A percentile compares a stretch with the other conserved stretches of the same genome.
Evolutionary conservation across 352 stramenopile genomes (phyloP).

Genomic region (Blastocystis sp.): DNA sequence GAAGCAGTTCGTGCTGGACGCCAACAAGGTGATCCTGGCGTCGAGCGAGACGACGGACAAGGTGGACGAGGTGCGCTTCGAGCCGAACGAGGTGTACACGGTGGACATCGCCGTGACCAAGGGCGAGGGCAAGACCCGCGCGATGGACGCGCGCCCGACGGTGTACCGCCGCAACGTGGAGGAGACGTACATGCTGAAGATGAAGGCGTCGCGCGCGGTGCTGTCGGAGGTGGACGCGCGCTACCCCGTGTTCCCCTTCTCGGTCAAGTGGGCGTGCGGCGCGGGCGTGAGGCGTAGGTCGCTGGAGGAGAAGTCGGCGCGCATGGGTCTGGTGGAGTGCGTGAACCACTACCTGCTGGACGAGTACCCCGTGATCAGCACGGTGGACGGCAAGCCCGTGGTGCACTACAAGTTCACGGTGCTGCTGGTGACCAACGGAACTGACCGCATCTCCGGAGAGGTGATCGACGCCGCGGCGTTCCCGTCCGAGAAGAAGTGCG

Average conservation of each 20-base stretch:
- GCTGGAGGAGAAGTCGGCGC: constrained; percentile 79
- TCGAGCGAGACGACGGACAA: constrained; percentile 84
- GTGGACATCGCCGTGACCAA: constrained; percentile 98
- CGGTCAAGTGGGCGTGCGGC: constrained; percentile 89
- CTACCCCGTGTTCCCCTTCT: constrained; percentile 97
- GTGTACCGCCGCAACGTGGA: constrained; percentile 98
- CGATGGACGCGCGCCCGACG: constrained; percentile 84
- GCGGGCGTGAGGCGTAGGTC: constrained; percentile 22
- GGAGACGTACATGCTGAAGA: constrained; percentile 91
- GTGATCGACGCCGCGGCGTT: constrained; percentile 74
- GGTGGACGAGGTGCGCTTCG: constrained; percentile 85
- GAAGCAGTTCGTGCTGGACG: constrained; percentile 87
- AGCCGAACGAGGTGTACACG: constrained; percentile 94
- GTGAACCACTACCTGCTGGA: constrained; percentile 93
- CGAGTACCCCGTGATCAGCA: constrained; percentile 93
- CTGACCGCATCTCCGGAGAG: constrained; percentile 90
- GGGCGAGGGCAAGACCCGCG: constrained; percentile 89
- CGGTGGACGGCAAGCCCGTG: constrained; percentile 87
- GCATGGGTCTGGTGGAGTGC: constrained; percentile 96
- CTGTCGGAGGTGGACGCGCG: constrained; percentile 96
- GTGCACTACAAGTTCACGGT: constrained; percentile 99
- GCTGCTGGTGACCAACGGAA: constrained; percentile 90
- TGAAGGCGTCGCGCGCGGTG: constrained; percentile 89
- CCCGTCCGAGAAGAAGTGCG: constrained; percentile 52
- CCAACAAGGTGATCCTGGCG: constrained; percentile 90